Percentiles rank a stretch among this genome's conserved stretches.
Evolutionary conservation across 1,284 basidiomycete species (phyloP).

Genomic region (Violaceomyces palustris): DNA sequence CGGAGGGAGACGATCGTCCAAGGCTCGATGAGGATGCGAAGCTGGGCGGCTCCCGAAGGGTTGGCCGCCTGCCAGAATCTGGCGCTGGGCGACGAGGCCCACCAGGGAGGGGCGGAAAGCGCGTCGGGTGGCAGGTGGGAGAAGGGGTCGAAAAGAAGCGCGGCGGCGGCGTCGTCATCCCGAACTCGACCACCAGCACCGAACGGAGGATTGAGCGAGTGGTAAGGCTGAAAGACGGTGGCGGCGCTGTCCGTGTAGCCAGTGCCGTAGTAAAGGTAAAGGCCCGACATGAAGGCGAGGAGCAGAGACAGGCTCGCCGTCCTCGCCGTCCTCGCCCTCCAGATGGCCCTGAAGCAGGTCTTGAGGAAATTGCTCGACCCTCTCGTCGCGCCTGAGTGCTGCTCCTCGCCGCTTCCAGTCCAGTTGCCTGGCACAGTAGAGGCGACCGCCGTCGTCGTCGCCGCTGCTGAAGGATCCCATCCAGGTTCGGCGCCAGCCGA

Average conservation of each 20-base stretch:
- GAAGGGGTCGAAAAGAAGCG: constrained; percentile 40
- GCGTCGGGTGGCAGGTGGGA: constrained; percentile 21
- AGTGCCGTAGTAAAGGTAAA: constrained; percentile 46
- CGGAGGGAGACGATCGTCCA: constrained; percentile 71
- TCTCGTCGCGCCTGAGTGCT: no score
- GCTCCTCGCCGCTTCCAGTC: no score
- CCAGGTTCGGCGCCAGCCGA: no score
- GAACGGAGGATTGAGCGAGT: no score
- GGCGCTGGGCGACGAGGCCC: constrained; percentile 47
- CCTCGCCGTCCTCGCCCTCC: constrained; percentile 65
- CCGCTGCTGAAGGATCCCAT: no score
- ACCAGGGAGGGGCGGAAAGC: constrained; percentile 28
- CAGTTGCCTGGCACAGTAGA: no score
- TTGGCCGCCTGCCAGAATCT: constrained; percentile 75
- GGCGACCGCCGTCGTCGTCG: no score
- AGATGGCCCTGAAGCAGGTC: constrained; percentile 12
- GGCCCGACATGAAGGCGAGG: constrained; percentile 33
- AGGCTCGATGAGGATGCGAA: constrained; percentile 75
- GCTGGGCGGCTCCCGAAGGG: constrained; percentile 63
- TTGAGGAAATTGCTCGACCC: constrained; percentile 13
- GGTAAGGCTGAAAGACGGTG: constrained; percentile 2
- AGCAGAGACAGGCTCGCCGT: constrained; percentile 69
- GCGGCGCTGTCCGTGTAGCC: constrained; percentile 33
- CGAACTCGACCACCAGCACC: no score
- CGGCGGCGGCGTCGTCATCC: neutral